Evolutionary conservation across 1,139 yeast genomes (phyloP).

Genomic region (Candida sp.): DNA sequence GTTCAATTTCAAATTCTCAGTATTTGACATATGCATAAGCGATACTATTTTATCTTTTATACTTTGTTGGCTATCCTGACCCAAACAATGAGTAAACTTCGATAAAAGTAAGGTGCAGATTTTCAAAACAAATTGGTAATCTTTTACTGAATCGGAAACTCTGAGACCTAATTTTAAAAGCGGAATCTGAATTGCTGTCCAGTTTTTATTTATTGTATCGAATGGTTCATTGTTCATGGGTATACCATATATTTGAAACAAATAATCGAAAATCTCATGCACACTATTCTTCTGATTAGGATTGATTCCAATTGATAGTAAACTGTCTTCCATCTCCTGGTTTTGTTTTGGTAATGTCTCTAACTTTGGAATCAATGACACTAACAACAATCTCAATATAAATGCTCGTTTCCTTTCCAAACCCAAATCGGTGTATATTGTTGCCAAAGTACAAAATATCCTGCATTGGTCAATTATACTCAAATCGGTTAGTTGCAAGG

Average conservation of each 20-base stretch:
- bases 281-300: slow-evolving; percentile 13
- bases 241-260: slow-evolving; percentile 43
- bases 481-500: slow-evolving; percentile 40
- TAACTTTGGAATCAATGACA: slow-evolving; percentile 46
- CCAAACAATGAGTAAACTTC: slow-evolving; percentile 48
- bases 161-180: slow-evolving; percentile 53
- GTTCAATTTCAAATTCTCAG: slow-evolving; percentile 13
- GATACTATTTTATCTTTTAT: slow-evolving; percentile 24
- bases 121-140: slow-evolving; percentile 41
- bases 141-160: slow-evolving; percentile 50
- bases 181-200: slow-evolving; percentile 59
- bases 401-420: slow-evolving; percentile 68
- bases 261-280: slow-evolving; percentile 31
- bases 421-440: slow-evolving; percentile 60
- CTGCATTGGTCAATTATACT: slow-evolving; percentile 52
- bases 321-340: slow-evolving; percentile 1
- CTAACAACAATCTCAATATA: slow-evolving; percentile 58
- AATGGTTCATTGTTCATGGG: slow-evolving; percentile 4
- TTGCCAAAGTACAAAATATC: slow-evolving; percentile 64
- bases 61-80: slow-evolving; percentile 33
- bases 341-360: slow-evolving; percentile 8
- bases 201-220: slow-evolving; percentile 21
- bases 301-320: not conserved
- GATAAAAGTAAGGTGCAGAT: slow-evolving; percentile 53
- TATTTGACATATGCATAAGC: slow-evolving; percentile 15